A percentile compares a stretch with the other conserved stretches of the same genome.
Conservation (phyloP, 2,329 filamentous ascomycete species). For the Colletotrichum siamense region DNA sequence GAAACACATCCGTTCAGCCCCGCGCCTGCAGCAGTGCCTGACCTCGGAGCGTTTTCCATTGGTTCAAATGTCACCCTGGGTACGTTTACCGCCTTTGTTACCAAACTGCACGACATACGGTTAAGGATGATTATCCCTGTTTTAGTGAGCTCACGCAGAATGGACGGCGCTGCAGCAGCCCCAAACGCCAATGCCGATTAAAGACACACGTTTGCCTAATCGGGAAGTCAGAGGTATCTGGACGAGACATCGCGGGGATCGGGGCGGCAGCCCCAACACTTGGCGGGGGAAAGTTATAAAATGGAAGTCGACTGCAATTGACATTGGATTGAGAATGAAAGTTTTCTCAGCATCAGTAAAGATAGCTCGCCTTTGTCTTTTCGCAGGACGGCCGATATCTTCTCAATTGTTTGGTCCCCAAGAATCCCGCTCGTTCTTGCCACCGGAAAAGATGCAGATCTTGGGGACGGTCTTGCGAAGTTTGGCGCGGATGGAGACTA, state of each 20-base stretch:
- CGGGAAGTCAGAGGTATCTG: neutral
- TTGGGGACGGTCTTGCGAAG: neutral
- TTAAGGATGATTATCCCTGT: neutral
- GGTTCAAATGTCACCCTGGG: neutral
- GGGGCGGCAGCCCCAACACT: neutral
- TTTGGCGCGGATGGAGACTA: neutral
- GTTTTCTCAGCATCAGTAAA: neutral
- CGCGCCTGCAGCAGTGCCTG: neutral
- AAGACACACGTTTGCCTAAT: neutral
- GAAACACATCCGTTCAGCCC: neutral
- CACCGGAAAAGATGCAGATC: neutral
- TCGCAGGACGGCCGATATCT: neutral
- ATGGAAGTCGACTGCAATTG: neutral
- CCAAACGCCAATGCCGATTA: neutral
- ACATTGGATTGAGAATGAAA: fast-evolving
- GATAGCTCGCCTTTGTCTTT: fast-evolving
- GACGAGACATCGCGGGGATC: neutral
- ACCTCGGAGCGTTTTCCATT: neutral
- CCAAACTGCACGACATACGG: neutral
- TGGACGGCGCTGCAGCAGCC: neutral
- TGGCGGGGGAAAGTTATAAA: neutral
- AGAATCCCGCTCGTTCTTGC: neutral
- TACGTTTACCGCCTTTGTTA: neutral
- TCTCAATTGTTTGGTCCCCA: neutral
- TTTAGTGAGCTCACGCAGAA: neutral